These are phyloP conservation scores for Sextonia rubra DNA, from an alignment of 164 flowering plant genomes.

Conservation along the genomic window DNA sequence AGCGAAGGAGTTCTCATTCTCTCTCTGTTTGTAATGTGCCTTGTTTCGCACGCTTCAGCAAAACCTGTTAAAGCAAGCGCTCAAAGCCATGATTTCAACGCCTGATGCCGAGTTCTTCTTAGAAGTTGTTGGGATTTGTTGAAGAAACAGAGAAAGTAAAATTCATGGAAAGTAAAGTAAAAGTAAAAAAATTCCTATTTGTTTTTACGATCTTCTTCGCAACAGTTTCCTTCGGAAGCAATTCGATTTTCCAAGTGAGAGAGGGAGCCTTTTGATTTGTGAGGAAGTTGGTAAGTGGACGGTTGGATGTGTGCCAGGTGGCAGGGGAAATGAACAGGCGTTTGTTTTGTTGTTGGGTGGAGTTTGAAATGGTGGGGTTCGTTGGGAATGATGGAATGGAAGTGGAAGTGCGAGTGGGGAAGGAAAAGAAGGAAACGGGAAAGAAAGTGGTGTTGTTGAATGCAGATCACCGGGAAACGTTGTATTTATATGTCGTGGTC, in stretches of 20 bases:
- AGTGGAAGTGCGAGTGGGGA: background rate
- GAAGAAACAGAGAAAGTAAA: slow-evolving; percentile 5
- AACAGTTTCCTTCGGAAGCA: background rate
- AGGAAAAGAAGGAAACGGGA: background rate
- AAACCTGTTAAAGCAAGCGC: slow-evolving; percentile 1
- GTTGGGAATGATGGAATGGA: background rate
- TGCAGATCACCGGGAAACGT: background rate
- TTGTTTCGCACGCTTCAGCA: slow-evolving; percentile 14
- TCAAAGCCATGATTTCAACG: slow-evolving; percentile 19
- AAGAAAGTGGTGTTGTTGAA: background rate
- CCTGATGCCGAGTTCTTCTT: slow-evolving; percentile 3
- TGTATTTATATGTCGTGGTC: background rate
- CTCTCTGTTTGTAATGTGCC: slow-evolving; percentile 6
- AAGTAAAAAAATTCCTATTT: background rate
- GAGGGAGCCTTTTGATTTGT: background rate
- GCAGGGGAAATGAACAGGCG: background rate
- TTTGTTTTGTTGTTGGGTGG: background rate
- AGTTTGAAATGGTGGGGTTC: background rate
- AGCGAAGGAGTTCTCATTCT: slow-evolving; percentile 20
- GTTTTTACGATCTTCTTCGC: background rate
- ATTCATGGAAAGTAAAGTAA: background rate
- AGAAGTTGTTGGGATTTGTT: slow-evolving; percentile 21
- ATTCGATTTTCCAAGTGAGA: background rate
- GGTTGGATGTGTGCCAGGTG: slow-evolving; percentile 4
- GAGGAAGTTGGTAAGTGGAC: background rate